Percentiles rank a stretch among this genome's conserved stretches.
Conservation (phyloP, 495 filamentous ascomycete species). For the Jackrogersella minutella region DNA sequence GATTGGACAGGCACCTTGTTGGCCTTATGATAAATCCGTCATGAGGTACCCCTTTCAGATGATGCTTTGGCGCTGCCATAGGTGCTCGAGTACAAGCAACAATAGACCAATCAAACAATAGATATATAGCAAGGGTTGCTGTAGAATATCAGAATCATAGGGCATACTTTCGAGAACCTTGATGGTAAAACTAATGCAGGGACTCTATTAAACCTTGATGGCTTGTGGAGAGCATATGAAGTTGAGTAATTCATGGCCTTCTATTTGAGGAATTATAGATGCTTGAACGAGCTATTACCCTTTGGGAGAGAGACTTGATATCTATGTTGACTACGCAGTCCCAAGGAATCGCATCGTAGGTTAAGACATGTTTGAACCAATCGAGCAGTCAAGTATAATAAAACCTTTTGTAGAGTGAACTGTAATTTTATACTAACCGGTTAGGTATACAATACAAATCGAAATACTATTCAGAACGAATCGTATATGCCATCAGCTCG, state of each 20-base stretch:
- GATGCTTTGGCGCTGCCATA: neutral
- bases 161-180: conserved; percentile 6
- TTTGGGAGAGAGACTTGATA: no score
- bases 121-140: neutral
- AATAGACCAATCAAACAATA: neutral
- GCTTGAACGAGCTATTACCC: neutral
- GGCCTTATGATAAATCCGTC: neutral
- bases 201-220: conserved; percentile 20
- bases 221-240: neutral
- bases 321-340: no score
- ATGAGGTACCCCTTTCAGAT: neutral
- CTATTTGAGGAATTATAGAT: conserved; percentile 10
- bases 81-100: neutral
- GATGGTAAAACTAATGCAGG: conserved; percentile 21
- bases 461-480: no score
- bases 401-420: no score
- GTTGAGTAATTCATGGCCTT: conserved; percentile 12
- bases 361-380: no score
- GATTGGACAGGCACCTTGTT: conserved; percentile 3
- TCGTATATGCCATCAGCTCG: neutral
- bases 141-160: neutral
- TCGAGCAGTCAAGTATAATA: no score
- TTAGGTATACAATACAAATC: no score
- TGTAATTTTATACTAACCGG: no score
- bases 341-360: no score